Evolutionary conservation across 2,329 filamentous ascomycete genomes (phyloP).

Genomic region (Neoarthrinium moseri): DNA sequence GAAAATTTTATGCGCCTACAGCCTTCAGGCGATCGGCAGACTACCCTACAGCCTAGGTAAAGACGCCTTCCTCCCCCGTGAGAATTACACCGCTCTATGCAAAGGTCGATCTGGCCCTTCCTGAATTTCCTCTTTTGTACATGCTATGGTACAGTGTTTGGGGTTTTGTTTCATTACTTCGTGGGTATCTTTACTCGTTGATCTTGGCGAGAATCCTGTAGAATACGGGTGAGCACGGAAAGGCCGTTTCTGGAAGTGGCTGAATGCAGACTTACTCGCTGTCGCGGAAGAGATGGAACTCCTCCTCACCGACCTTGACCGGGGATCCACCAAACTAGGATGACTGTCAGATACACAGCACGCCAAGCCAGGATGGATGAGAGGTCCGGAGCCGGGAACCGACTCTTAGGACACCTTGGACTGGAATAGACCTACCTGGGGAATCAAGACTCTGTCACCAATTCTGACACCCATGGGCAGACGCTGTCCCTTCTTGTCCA

Average conservation of each 20-base stretch:
- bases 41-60: constrained; percentile 13
- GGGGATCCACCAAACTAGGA: constrained; percentile 85
- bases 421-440: constrained; percentile 63
- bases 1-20: constrained; percentile 17
- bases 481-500: constrained; percentile 88
- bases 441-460: constrained; percentile 94
- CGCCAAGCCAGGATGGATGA: not conserved
- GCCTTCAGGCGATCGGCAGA: constrained; percentile 10
- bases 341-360: constrained; percentile 13
- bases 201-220: constrained; percentile 95
- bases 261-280: constrained; percentile 74
- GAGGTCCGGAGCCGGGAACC: not conserved
- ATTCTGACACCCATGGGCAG: constrained; percentile 77
- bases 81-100: constrained; percentile 20
- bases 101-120: constrained; percentile 17
- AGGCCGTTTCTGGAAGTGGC: no score
- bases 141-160: constrained; percentile 26
- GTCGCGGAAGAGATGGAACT: constrained; percentile 94
- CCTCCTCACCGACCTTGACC: constrained; percentile 96
- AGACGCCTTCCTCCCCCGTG: constrained; percentile 15
- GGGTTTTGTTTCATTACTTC: constrained; percentile 22
- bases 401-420: not conserved
- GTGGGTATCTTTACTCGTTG: constrained; percentile 73
- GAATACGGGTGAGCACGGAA: no score
- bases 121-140: constrained; percentile 19